These are phyloP conservation scores for Xylaria arbuscula DNA, from an alignment of 2,329 filamentous ascomycete genomes.

Conservation along the genomic window DNA sequence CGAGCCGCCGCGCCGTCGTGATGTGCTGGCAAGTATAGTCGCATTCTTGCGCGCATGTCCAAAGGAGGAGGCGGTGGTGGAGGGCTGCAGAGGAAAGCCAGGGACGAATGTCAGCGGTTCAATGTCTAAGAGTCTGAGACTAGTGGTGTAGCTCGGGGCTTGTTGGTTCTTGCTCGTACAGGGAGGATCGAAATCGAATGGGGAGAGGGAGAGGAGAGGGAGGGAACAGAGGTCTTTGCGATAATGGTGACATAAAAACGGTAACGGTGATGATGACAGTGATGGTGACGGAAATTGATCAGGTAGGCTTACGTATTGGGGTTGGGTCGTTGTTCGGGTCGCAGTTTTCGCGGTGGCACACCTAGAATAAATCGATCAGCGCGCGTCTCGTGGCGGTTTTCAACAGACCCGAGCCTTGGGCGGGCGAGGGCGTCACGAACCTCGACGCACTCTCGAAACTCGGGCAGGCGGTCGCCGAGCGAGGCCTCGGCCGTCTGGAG, in stretches of 20 bases:
- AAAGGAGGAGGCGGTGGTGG: conserved; percentile 86
- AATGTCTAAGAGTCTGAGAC: background rate
- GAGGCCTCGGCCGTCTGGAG: conserved; percentile 71
- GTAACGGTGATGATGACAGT: background rate
- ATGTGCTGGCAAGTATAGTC: conserved; percentile 98
- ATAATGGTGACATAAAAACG: background rate
- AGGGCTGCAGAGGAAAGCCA: conserved; percentile 67
- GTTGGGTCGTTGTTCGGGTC: conserved; percentile 67
- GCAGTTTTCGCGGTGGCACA: conserved; percentile 86
- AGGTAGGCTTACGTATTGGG: conserved; percentile 72
- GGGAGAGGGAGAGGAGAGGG: background rate
- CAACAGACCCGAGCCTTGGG: too few relatives aligned
- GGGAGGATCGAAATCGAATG: background rate
- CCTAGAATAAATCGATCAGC: conserved; percentile 58
- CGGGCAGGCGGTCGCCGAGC: conserved; percentile 83
- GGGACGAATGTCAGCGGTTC: conserved; percentile 20
- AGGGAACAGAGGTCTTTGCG: background rate
- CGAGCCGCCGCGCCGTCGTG: conserved; percentile 77
- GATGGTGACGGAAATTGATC: too few relatives aligned
- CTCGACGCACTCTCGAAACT: conserved; percentile 87
- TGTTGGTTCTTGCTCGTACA: conserved; percentile 11
- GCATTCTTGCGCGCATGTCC: conserved; percentile 93
- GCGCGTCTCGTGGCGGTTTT: background rate
- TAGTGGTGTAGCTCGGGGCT: conserved; percentile 12
- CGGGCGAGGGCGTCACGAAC: conserved; percentile 60